A percentile compares a stretch with the other conserved stretches of the same genome.
Evolutionary conservation across 805 yeast species (phyloP).

Genomic region (Spathaspora boniae): DNA sequence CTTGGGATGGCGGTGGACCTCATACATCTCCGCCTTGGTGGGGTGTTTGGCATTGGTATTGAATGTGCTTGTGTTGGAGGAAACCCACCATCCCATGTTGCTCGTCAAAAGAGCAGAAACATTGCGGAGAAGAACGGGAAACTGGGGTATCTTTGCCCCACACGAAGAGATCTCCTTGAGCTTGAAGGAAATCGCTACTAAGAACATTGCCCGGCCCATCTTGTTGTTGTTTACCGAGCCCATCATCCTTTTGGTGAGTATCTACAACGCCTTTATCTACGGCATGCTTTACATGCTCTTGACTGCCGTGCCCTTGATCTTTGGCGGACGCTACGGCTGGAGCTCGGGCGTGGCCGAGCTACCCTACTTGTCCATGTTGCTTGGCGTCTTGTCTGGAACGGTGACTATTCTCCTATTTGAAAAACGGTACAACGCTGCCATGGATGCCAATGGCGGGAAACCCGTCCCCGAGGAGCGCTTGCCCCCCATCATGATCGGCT

Average conservation of each 20-base stretch:
- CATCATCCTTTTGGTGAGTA: slow-evolving; percentile 38
- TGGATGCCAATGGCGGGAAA: slow-evolving; percentile 50
- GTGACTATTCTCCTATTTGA: slow-evolving; percentile 52
- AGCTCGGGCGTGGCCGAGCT: slow-evolving; percentile 64
- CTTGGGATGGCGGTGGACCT: slow-evolving; percentile 57
- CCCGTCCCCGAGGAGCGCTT: slow-evolving; percentile 79
- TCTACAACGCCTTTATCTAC: slow-evolving; percentile 49
- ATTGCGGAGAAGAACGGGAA: slow-evolving; percentile 37
- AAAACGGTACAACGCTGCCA: slow-evolving; percentile 43
- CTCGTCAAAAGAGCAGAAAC: slow-evolving; percentile 30
- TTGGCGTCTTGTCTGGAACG: slow-evolving; percentile 66
- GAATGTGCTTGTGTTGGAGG: slow-evolving; percentile 30
- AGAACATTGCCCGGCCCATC: slow-evolving; percentile 36
- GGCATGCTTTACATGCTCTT: slow-evolving; percentile 45
- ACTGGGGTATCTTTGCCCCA: slow-evolving; percentile 39
- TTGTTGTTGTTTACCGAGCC: slow-evolving; percentile 39
- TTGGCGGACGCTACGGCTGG: slow-evolving; percentile 56
- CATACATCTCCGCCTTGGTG: slow-evolving; percentile 47
- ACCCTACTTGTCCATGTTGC: slow-evolving; percentile 73
- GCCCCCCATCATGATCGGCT: slow-evolving; percentile 73
- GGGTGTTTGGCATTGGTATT: slow-evolving; percentile 29
- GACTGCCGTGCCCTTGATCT: slow-evolving; percentile 42
- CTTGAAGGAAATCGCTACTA: slow-evolving; percentile 31
- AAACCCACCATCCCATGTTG: slow-evolving; percentile 39
- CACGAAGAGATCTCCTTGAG: slow-evolving; percentile 31